Conservation (phyloP, 257 asterid genomes). For the Ajuga chamaepitys region DNA sequence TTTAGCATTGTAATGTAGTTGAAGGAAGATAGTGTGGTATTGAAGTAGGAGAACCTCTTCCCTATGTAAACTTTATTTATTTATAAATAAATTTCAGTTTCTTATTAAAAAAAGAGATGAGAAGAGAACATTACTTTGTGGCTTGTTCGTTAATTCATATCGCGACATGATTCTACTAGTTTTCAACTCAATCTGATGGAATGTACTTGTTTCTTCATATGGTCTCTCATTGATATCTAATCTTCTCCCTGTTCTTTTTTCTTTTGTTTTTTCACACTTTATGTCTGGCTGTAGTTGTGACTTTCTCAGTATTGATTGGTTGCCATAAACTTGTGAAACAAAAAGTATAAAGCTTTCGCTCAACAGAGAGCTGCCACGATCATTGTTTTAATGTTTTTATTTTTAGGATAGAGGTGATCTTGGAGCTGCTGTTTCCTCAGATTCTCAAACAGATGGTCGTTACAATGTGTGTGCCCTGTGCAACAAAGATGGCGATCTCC, state of each 20-base stretch:
- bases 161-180: background rate
- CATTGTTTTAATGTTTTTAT: conserved; percentile 15
- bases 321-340: conserved; percentile 2
- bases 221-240: background rate
- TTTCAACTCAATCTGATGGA: background rate
- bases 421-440: conserved; percentile 37
- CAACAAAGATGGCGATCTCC: conserved; percentile 53
- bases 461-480: conserved; percentile 40
- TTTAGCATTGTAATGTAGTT: too few species aligned
- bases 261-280: background rate
- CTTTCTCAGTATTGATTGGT: background rate
- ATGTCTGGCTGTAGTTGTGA: background rate
- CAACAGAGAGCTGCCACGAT: conserved; percentile 2
- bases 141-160: background rate
- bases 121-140: background rate
- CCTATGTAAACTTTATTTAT: too few species aligned
- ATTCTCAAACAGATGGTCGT: conserved; percentile 20
- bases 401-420: conserved; percentile 47
- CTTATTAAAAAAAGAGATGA: too few species aligned
- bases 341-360: background rate
- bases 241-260: background rate
- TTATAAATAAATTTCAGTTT: too few species aligned
- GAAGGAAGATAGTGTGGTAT: too few species aligned
- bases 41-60: too few species aligned
- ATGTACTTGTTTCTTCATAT: background rate